Conservation (phyloP, 2,329 filamentous ascomycete species). For the Claviceps humidiphila region DNA sequence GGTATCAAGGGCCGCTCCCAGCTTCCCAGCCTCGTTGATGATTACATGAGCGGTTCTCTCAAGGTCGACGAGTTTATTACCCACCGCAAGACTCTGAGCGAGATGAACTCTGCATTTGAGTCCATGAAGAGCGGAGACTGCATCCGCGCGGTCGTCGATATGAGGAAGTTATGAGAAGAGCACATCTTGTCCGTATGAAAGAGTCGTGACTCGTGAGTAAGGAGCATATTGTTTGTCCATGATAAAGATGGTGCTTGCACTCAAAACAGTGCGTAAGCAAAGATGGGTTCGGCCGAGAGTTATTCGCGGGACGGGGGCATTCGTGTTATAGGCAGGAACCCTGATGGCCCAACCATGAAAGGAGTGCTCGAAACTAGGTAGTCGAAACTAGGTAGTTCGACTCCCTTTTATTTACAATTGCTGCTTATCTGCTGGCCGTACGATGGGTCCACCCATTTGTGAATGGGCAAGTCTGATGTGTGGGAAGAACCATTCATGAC, state of each 20-base stretch:
- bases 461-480: no score
- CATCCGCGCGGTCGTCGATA: conserved; percentile 82
- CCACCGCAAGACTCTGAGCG: conserved; percentile 67
- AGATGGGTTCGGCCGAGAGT: not conserved
- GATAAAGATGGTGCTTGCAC: not conserved
- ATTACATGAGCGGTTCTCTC: conserved; percentile 79
- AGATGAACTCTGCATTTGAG: conserved; percentile 83
- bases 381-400: no score
- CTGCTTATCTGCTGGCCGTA: no score
- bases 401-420: no score
- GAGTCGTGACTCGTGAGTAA: not conserved
- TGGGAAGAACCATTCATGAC: no score
- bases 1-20: conserved; percentile 96
- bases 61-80: conserved; percentile 99
- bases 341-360: not conserved
- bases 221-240: not conserved
- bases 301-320: not conserved
- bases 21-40: conserved; percentile 71
- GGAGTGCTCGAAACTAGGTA: no score
- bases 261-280: not conserved
- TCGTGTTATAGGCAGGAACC: not conserved
- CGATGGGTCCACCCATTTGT: no score
- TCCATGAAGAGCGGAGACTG: conserved; percentile 95
- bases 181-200: not conserved
- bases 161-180: conserved; percentile 27